Base-by-base conservation (phyloP, 2,329 filamentous ascomycete genomes). In the Alternaria alternata region DNA sequence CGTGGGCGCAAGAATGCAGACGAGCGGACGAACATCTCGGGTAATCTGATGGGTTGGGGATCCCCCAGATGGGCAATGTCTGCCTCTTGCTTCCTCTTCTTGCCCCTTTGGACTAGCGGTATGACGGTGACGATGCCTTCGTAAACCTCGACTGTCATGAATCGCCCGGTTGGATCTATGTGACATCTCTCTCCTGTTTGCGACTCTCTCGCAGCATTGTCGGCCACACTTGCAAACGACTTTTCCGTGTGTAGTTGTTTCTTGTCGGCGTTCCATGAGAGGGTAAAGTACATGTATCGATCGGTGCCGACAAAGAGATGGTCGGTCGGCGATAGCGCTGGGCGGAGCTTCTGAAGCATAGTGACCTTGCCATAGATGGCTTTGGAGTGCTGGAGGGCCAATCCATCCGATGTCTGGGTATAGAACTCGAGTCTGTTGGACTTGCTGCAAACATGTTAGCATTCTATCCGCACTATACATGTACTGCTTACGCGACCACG, bases 261-360 rank as follows among this genome's bases (percentile, higher is more conserved):
- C 24, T 73, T 79, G 2, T 85, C 78, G 0, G 84, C 72, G 69
- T 97, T 89, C 94, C 95, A 99, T 16, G 86, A 88, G 20, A 97
- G 79, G 2, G 93, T 96, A 78, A 98, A 97, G 81, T 97, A 98
- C 71, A 93, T 89, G 69, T 92, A 91, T 56, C 91, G 88, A 75
- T 97, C 91, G 47, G 95, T 99, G 51, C 93, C 94, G 58, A 99
- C 86, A 75, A 99, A 97, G 62, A 99, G 87, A 63, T 97, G 88
- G 69, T 98, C 93, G 48, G 89, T 92, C 5, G 84, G 80, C 28
- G 89, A 89, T 68, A 92, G 87, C 49, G 88, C 87, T 6, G 94
- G 93, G 26, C 88, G 88, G 48, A 99, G 84, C 72, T 89, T 90
- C 72, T 95, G 87, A 14, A 97, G 86, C 83, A 97, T 92, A 7